Evolutionary conservation across 2,329 filamentous ascomycete species (phyloP).

Genomic region (Fusarium sp.): DNA sequence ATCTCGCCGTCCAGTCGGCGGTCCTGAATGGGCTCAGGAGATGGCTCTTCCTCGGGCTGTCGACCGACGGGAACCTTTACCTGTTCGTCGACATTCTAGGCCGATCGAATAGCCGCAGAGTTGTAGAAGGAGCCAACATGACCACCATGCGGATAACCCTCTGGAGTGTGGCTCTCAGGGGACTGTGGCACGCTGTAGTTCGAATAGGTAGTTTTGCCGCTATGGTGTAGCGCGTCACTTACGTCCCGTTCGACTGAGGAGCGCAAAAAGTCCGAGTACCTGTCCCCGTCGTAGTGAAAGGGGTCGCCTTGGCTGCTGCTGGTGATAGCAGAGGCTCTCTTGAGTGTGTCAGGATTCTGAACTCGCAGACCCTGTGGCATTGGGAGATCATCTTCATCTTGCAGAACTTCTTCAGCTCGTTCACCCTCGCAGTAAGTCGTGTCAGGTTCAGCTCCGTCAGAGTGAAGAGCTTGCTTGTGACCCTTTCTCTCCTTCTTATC

Average conservation of each 20-base stretch:
- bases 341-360: conserved; percentile 13
- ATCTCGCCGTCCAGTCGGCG: conserved; percentile 31
- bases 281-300: conserved; percentile 59
- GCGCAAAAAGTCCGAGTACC: conserved; percentile 53
- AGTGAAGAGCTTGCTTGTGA: conserved; percentile 13
- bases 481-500: conserved; percentile 8
- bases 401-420: neutral
- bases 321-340: conserved; percentile 47
- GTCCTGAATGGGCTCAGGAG: conserved; percentile 8
- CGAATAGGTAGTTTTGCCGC: conserved; percentile 39
- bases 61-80: conserved; percentile 51
- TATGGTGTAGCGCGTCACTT: conserved; percentile 53
- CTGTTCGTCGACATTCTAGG: conserved; percentile 56
- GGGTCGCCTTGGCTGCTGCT: conserved; percentile 55
- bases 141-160: conserved; percentile 8
- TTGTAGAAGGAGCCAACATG: conserved; percentile 51
- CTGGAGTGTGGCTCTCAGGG: conserved; percentile 5
- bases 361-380: neutral
- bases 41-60: conserved; percentile 10
- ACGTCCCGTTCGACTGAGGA: conserved; percentile 57
- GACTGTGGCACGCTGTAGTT: conserved; percentile 4
- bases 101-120: conserved; percentile 51
- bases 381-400: neutral
- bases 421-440: neutral
- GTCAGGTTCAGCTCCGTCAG: neutral